A percentile compares a stretch with the other conserved stretches of the same genome.
Conservation (phyloP, 495 filamentous ascomycete genomes). For the Hypoxylon trugodes region DNA sequence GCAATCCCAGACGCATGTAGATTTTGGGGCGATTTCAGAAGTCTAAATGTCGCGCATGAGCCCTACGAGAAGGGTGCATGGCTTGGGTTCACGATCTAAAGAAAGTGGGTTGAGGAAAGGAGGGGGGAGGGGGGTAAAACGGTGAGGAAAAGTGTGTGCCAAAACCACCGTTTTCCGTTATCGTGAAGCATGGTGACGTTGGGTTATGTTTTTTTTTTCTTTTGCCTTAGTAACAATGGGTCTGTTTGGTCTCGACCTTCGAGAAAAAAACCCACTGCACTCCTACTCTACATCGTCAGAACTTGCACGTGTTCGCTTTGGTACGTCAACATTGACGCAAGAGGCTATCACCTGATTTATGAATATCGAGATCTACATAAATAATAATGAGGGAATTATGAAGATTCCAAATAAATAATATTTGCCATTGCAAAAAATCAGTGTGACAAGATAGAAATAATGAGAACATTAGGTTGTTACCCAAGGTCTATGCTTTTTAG, state of each 20-base stretch:
- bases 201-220: not conserved
- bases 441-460: no score
- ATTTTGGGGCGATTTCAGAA: slow-evolving; percentile 18
- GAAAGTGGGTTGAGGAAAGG: slow-evolving; percentile 11
- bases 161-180: slow-evolving; percentile 19
- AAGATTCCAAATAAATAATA: no score
- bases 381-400: no score
- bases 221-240: no score
- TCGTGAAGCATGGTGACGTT: slow-evolving; percentile 31
- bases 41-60: slow-evolving; percentile 24
- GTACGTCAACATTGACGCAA: no score
- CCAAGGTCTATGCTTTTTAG: no score
- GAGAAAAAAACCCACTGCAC: slow-evolving; percentile 10
- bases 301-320: no score
- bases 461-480: no score
- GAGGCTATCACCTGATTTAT: no score
- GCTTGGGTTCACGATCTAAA: not conserved
- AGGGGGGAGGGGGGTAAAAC: not conserved
- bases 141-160: not conserved
- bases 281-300: no score
- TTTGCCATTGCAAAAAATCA: no score
- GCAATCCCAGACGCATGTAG: not conserved
- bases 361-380: no score
- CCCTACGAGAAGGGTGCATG: slow-evolving; percentile 2
- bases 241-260: not conserved